These are phyloP conservation scores for Neurospora sp. DNA, from an alignment of 495 filamentous ascomycete species.

Conservation along the genomic window DNA sequence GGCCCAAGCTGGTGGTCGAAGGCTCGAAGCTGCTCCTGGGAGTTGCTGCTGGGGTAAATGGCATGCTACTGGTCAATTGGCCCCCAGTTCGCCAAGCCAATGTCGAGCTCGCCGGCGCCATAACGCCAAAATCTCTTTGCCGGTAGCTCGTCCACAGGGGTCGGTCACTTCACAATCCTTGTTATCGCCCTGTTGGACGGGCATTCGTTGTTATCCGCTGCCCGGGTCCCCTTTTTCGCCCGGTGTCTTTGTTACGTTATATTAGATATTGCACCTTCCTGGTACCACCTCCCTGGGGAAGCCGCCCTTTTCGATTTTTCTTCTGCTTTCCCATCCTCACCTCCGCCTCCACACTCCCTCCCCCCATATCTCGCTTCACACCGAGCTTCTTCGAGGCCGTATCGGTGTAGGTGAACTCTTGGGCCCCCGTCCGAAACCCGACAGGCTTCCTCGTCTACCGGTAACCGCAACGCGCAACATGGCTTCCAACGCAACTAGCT, in stretches of 20 bases:
- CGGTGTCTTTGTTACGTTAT: not conserved
- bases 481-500: slow-evolving; percentile 57
- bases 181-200: not conserved
- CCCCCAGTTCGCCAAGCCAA: not conserved
- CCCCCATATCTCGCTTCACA: not conserved
- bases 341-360: not conserved
- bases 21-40: not conserved
- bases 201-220: not conserved
- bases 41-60: not conserved
- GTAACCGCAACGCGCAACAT: slow-evolving; percentile 30
- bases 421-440: not conserved
- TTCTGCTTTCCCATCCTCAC: not conserved
- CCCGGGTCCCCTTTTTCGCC: not conserved
- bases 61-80: not conserved
- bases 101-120: not conserved
- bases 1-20: not conserved
- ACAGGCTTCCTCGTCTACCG: not conserved
- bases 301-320: not conserved
- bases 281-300: not conserved
- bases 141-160: not conserved
- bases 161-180: not conserved
- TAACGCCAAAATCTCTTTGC: not conserved
- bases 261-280: not conserved
- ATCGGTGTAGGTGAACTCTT: not conserved
- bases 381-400: not conserved